phyloP scores from a whole-genome alignment of 2,329 filamentous ascomycete species.

The Aspergillus floridensis region DNA sequence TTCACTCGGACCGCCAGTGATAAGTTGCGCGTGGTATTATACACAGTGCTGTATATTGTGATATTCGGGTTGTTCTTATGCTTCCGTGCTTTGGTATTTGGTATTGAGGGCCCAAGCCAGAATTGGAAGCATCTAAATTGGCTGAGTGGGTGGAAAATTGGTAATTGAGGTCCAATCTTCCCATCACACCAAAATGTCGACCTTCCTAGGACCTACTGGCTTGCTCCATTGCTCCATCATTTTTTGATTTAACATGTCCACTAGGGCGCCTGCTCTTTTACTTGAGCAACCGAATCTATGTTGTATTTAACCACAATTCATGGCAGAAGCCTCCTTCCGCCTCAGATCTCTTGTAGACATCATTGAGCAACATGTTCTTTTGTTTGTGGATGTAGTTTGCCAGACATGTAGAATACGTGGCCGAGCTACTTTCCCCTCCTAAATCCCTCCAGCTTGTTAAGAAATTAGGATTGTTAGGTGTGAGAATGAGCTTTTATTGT shows the following conservation, averaged over 20 bases:
- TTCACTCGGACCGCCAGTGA: constrained; percentile 65
- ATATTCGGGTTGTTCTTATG: constrained; percentile 81
- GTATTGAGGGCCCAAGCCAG: constrained; percentile 81
- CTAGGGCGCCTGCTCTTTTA: not conserved
- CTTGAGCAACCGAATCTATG: not conserved
- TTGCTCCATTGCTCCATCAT: not conserved
- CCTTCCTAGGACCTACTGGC: not conserved
- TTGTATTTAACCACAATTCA: not conserved
- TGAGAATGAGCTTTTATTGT: not conserved
- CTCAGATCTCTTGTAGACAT: not conserved
- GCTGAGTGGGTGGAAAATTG: constrained; percentile 83
- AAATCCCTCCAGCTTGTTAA: not conserved
- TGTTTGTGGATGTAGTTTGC: not conserved
- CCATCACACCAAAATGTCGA: not conserved
- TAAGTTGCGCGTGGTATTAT: constrained; percentile 65
- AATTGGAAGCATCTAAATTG: constrained; percentile 92
- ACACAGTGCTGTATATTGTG: constrained; percentile 67
- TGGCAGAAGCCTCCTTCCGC: not conserved
- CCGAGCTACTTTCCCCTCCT: not conserved
- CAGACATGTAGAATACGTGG: not conserved
- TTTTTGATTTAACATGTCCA: not conserved
- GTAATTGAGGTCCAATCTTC: constrained; percentile 40
- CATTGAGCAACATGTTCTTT: constrained; percentile 1
- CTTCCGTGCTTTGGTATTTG: constrained; percentile 94
- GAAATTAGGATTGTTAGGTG: not conserved